Percentiles rank a stretch among this genome's conserved stretches.
phyloP scores from a whole-genome alignment of 169 alveolate genomes.

The Besnoitia besnoiti region DNA sequence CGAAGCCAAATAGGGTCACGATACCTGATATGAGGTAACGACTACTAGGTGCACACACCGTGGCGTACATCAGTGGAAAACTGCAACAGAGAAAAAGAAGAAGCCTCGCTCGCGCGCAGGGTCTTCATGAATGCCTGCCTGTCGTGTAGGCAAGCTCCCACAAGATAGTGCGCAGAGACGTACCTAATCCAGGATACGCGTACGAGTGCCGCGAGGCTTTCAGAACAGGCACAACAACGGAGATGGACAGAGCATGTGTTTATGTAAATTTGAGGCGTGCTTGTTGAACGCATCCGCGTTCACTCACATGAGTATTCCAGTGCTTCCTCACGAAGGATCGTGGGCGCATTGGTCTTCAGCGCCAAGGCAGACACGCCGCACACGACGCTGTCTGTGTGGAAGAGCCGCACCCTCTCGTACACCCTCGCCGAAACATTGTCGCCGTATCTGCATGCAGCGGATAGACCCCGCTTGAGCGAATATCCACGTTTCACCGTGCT shows the following conservation, averaged over 20 bases:
- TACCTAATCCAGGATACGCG: not conserved
- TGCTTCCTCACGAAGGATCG: constrained; percentile 76
- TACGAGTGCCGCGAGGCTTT: too few species aligned
- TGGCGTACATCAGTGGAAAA: not conserved
- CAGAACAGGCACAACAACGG: too few species aligned
- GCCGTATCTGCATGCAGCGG: constrained; percentile 10
- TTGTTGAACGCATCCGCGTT: not conserved
- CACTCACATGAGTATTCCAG: constrained; percentile 52
- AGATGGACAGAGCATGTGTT: too few species aligned
- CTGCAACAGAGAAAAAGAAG: not conserved
- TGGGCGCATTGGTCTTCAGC: constrained; percentile 88
- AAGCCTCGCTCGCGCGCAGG: not conserved
- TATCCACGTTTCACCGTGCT: too few species aligned
- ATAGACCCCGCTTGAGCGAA: too few species aligned
- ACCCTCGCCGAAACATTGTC: constrained; percentile 74
- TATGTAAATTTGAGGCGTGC: too few species aligned
- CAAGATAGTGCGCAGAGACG: not conserved
- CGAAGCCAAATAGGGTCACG: too few species aligned
- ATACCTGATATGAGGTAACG: too few species aligned
- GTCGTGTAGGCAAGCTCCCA: not conserved
- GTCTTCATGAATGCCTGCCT: not conserved
- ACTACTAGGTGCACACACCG: too few species aligned
- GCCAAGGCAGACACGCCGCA: constrained; percentile 90
- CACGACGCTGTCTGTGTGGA: constrained; percentile 85
- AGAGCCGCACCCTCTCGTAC: constrained; percentile 73